Conservation (phyloP, 1,284 basidiomycete species). For the Pulveroboletus sp. region DNA sequence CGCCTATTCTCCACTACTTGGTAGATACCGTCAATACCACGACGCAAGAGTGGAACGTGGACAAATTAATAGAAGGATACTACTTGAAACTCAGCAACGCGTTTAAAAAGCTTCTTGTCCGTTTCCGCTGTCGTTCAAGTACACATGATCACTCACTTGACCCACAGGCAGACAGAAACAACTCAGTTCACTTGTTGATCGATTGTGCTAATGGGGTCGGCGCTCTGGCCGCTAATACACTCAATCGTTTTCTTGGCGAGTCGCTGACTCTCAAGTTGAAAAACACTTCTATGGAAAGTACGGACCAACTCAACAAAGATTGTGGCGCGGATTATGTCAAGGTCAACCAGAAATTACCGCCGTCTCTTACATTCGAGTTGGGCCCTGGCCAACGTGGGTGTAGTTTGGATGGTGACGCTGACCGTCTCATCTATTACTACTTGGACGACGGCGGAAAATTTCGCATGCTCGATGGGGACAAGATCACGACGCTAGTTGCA, state of each 20-base stretch:
- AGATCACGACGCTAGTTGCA: constrained; percentile 93
- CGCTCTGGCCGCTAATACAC: constrained; percentile 64
- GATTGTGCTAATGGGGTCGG: constrained; percentile 99
- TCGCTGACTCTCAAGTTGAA: constrained; percentile 59
- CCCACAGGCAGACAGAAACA: constrained; percentile 59
- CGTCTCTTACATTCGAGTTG: constrained; percentile 61
- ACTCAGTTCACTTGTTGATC: constrained; percentile 68
- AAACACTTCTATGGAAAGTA: constrained; percentile 67
- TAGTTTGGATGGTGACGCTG: constrained; percentile 97
- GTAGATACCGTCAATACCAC: constrained; percentile 90
- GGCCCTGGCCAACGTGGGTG: constrained; percentile 80
- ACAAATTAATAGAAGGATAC: constrained; percentile 86
- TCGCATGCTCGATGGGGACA: constrained; percentile 96
- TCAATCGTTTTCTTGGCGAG: constrained; percentile 58
- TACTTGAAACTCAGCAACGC: constrained; percentile 83
- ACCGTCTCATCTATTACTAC: constrained; percentile 96
- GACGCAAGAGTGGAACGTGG: constrained; percentile 77
- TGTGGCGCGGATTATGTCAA: constrained; percentile 99
- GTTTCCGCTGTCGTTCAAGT: constrained; percentile 34
- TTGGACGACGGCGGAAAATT: constrained; percentile 78
- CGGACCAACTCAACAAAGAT: constrained; percentile 79
- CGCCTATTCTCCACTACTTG: constrained; percentile 95
- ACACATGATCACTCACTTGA: constrained; percentile 9
- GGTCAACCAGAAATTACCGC: constrained; percentile 84
- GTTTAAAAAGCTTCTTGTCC: constrained; percentile 85